These are phyloP conservation scores for Crinitomyces ghanaensis DNA, from an alignment of 805 yeast genomes.

Conservation along the genomic window DNA sequence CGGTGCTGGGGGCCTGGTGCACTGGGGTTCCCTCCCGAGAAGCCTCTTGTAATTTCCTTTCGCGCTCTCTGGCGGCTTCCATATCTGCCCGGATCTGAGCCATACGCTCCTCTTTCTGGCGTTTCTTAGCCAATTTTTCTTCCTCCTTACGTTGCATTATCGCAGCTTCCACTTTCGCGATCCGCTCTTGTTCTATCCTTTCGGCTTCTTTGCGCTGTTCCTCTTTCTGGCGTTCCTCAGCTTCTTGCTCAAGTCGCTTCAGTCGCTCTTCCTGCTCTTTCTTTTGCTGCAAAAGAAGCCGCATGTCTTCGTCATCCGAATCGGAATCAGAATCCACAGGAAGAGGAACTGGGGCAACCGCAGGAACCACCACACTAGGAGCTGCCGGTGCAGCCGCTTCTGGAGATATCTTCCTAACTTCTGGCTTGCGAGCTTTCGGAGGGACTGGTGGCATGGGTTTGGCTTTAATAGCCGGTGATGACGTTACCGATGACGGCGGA, in stretches of 20 bases:
- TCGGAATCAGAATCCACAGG: constrained; percentile 11
- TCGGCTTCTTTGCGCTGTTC: no score
- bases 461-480: constrained; percentile 7
- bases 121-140: constrained; percentile 13
- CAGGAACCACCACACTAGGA: constrained; percentile 4
- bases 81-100: constrained; percentile 18
- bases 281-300: constrained; percentile 23
- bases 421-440: constrained; percentile 11
- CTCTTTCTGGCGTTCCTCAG: constrained; percentile 8
- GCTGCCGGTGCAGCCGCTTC: constrained; percentile 8
- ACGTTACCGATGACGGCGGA: constrained; percentile 5
- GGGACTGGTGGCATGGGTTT: constrained; percentile 11
- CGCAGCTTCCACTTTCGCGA: constrained; percentile 17
- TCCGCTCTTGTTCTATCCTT: constrained; percentile 20
- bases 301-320: constrained; percentile 28
- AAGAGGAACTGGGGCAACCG: constrained; percentile 5
- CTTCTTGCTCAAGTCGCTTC: constrained; percentile 13
- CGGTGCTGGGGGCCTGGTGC: no score
- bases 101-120: constrained; percentile 21
- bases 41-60: constrained; percentile 15
- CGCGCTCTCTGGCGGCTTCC: constrained; percentile 19
- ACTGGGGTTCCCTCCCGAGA: no score
- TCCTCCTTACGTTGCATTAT: constrained; percentile 17
- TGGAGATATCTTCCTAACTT: constrained; percentile 2
- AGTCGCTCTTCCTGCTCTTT: constrained; percentile 17